Conservation (phyloP, 441 rosid genomes). For the Croton laevigatus region DNA sequence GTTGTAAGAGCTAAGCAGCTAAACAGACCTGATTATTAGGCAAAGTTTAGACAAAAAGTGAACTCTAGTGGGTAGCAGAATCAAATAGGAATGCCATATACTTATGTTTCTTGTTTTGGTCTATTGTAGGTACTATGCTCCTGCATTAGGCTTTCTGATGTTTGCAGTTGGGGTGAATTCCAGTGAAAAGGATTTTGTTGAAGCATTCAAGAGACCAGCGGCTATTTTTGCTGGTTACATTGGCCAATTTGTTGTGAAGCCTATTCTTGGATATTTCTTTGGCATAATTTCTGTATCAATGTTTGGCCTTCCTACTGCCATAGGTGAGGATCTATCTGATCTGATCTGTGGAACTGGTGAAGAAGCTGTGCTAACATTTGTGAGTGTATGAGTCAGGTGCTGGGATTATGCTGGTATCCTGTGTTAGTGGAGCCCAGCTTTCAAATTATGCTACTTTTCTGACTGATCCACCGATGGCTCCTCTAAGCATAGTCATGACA, state of each 20-base stretch:
- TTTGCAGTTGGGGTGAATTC: conserved; percentile 94
- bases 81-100: not conserved
- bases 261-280: conserved; percentile 76
- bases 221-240: conserved; percentile 70
- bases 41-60: not conserved
- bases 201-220: conserved; percentile 73
- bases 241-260: conserved; percentile 81
- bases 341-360: conserved; percentile 6
- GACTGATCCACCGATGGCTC: conserved; percentile 77
- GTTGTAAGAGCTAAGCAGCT: not conserved
- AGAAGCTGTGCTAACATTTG: conserved; percentile 17
- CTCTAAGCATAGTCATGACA: conserved; percentile 91
- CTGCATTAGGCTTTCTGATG: conserved; percentile 90
- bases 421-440: conserved; percentile 96
- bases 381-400: conserved; percentile 48
- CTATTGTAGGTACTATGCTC: conserved; percentile 73
- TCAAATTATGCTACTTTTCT: conserved; percentile 89
- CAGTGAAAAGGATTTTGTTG: conserved; percentile 70
- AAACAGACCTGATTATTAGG: not conserved
- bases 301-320: conserved; percentile 66
- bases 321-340: conserved; percentile 45
- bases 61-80: not conserved
- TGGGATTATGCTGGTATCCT: conserved; percentile 90
- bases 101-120: conserved; percentile 21
- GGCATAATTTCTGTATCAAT: conserved; percentile 55